A percentile compares a stretch with the other conserved stretches of the same genome.
Evolutionary conservation across 176 grass and related monocot species (phyloP).

Genomic region (Ananas comosus): DNA sequence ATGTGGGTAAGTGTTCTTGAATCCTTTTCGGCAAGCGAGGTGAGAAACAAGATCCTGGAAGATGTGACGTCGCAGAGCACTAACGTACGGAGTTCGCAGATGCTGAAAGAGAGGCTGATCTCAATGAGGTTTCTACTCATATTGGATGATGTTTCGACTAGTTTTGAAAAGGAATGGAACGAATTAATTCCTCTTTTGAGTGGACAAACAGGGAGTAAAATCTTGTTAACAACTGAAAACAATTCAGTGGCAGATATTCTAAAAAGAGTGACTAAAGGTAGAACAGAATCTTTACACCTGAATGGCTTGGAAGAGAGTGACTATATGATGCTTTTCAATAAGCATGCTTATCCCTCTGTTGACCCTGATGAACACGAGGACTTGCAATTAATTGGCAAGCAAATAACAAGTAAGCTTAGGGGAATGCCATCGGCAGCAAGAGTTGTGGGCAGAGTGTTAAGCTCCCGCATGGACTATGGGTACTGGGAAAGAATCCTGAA

Average conservation of each 20-base stretch:
- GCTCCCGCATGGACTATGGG: background rate
- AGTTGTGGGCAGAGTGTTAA: background rate
- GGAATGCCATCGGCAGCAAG: background rate
- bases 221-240: constrained; percentile 20
- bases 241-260: background rate
- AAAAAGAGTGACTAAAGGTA: background rate
- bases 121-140: constrained; percentile 8
- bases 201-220: constrained; percentile 1
- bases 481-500: background rate
- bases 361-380: background rate
- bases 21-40: too few relatives aligned
- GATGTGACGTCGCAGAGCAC: background rate
- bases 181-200: constrained; percentile 1
- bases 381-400: constrained; percentile 8
- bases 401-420: background rate
- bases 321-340: background rate
- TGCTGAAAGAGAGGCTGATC: background rate
- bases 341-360: background rate
- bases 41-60: background rate
- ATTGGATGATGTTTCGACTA: constrained; percentile 5
- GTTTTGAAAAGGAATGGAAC: background rate
- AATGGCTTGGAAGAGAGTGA: background rate
- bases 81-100: background rate
- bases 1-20: too few relatives aligned
- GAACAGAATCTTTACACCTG: background rate